Percentiles rank a stretch among this genome's conserved stretches.
Evolutionary conservation across 257 asterid species (phyloP).

Genomic region (Salvia rosmarinus): DNA sequence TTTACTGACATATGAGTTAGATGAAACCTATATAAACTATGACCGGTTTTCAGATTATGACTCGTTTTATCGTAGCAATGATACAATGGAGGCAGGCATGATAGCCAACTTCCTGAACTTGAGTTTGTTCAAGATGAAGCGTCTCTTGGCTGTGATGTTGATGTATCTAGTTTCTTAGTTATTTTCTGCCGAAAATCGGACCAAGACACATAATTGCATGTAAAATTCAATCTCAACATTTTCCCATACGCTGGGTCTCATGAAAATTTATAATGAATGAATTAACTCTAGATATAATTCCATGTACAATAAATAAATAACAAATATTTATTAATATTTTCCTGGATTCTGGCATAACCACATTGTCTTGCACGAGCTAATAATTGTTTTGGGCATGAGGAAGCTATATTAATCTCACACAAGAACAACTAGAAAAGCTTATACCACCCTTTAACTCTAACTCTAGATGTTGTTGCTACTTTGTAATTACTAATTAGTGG

Average conservation of each 20-base stretch:
- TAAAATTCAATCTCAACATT: not conserved
- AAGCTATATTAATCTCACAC: not conserved
- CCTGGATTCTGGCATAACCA: not conserved
- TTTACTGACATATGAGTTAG: not conserved
- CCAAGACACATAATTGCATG: not conserved
- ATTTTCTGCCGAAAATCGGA: not conserved
- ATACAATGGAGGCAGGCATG: not conserved
- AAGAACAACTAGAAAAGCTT: constrained; percentile 3
- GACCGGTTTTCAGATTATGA: not conserved
- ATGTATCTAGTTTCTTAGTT: not conserved
- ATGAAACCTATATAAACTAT: not conserved
- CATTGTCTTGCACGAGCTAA: not conserved
- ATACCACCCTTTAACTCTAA: not conserved
- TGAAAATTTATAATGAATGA: not conserved
- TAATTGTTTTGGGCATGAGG: constrained; percentile 4
- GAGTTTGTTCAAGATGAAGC: constrained; percentile 18
- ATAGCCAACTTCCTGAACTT: constrained; percentile 7
- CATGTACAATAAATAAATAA: not conserved
- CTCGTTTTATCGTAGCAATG: not conserved
- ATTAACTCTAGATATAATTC: not conserved
- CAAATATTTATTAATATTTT: too few species aligned
- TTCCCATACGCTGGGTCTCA: constrained; percentile 1
- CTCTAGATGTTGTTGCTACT: constrained; percentile 24
- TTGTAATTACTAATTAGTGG: constrained; percentile 10
- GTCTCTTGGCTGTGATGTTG: not conserved